Base-by-base conservation (phyloP, 331 rosid genomes). In the Stylosanthes scabra region DNA sequence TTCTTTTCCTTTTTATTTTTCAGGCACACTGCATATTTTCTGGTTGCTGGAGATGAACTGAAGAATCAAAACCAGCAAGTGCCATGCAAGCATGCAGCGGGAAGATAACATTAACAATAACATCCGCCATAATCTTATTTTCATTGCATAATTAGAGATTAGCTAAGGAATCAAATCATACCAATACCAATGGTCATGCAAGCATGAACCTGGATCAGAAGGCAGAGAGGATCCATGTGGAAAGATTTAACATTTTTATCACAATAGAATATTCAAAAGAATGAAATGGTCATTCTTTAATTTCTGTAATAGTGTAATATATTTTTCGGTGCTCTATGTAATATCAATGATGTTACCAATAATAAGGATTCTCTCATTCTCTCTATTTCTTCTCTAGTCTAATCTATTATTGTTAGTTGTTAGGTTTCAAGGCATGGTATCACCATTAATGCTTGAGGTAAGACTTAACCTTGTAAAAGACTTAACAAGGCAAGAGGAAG, bases 1-100 rank as follows among this genome's bases (percentile, higher is more conserved):
- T 6, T 41, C 9, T 6, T 41, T 41, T 41, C 10, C 46, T 41
- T 41, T 59, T 8, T 77, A 31, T 77, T 74, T 71, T 70, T 69
- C 57, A 83, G 92, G 88, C 95, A 88, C 82, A 91, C 97, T 7
- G 92, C 95, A 39, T 91, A 82, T 78, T 88, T 91, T 77, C 87
- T 91, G 67, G 95, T 91, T 68, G 97, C 95, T 11, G 92, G 95
- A n/a, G 84, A 83, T 70, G 89, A 89, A 82, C 76, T 87, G 44
- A 91, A 82, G 92, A 84, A 70, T 76, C 91, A 74, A 72, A 79
- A 57, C 77, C 87, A 80, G 62, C 82, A 70, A 44, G 9, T 71
- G 13, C 80, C 77, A 4, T 84, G 91, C 75, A 87, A 82, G 67
- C 84, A 83, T 79, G 89, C 72, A 55, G 59, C 81, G 5, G 75